A percentile compares a stretch with the other conserved stretches of the same genome.
Conservation (phyloP, 305 asterid species). For the Solanum hybrid region DNA sequence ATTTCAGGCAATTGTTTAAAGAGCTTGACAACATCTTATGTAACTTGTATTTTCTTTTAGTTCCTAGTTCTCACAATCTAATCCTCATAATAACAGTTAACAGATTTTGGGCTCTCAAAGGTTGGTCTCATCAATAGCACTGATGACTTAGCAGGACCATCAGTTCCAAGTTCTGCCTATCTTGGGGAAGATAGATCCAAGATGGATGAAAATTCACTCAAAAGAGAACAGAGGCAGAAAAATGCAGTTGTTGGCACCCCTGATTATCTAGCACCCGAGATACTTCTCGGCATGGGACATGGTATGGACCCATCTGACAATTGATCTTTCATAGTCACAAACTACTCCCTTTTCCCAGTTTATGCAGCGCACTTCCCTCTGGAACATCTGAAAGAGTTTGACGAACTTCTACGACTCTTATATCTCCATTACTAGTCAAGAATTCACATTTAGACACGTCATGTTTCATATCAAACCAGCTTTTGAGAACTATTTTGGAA, state of each 20-base stretch:
- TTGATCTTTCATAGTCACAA: constrained; percentile 15
- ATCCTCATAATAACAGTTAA: constrained; percentile 61
- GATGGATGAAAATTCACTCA: constrained; percentile 34
- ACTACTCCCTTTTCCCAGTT: not conserved
- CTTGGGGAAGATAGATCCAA: constrained; percentile 63
- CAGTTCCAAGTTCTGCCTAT: constrained; percentile 31
- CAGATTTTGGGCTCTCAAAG: constrained; percentile 98
- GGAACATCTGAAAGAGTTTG: not conserved
- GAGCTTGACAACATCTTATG: not conserved
- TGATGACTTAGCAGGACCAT: constrained; percentile 89
- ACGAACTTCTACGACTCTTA: not conserved
- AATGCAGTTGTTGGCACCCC: constrained; percentile 95
- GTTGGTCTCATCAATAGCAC: constrained; percentile 99
- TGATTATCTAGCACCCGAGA: constrained; percentile 98
- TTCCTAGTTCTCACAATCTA: constrained; percentile 21
- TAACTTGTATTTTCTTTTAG: not conserved
- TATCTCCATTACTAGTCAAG: not conserved
- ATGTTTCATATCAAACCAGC: not conserved
- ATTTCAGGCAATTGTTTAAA: not conserved
- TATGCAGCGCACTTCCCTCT: not conserved
- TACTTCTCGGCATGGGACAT: constrained; percentile 99
- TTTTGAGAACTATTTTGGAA: not conserved
- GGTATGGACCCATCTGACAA: constrained; percentile 39
- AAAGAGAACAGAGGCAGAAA: constrained; percentile 70
- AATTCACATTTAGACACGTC: not conserved